A percentile compares a stretch with the other conserved stretches of the same genome.
These are phyloP conservation scores for Xylariaceae sp. DNA, from an alignment of 2,329 filamentous ascomycete genomes.

Conservation along the genomic window DNA sequence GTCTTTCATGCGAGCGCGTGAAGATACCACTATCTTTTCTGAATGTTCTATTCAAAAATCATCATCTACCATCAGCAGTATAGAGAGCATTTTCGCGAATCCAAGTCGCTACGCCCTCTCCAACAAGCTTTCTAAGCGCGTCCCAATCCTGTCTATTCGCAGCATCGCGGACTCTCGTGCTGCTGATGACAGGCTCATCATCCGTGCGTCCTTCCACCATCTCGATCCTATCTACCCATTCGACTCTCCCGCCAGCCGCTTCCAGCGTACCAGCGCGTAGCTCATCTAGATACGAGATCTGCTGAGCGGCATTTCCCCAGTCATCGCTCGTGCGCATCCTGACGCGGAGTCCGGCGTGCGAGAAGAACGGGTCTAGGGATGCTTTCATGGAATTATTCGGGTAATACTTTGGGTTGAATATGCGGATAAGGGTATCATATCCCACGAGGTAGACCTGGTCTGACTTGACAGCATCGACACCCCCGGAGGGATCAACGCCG, in stretches of 20 bases:
- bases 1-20: background rate
- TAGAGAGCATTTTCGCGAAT: constrained; percentile 55
- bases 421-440: constrained; percentile 69
- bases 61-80: constrained; percentile 16
- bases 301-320: constrained; percentile 53
- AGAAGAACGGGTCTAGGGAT: constrained; percentile 59
- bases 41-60: background rate
- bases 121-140: constrained; percentile 49
- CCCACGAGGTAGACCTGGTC: constrained; percentile 66
- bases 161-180: constrained; percentile 58
- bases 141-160: constrained; percentile 43
- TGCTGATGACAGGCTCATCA: constrained; percentile 42
- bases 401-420: constrained; percentile 71
- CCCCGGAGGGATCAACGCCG: background rate
- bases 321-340: constrained; percentile 56
- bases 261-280: constrained; percentile 45
- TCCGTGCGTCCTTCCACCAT: constrained; percentile 44
- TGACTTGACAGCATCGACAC: constrained; percentile 10
- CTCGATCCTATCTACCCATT: constrained; percentile 57
- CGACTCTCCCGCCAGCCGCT: constrained; percentile 46
- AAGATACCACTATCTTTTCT: background rate
- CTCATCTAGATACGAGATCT: constrained; percentile 47
- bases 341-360: constrained; percentile 55
- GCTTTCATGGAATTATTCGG: constrained; percentile 42
- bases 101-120: constrained; percentile 51